These are phyloP conservation scores for Lepidium campestre DNA, from an alignment of 441 rosid genomes.

Conservation along the genomic window DNA sequence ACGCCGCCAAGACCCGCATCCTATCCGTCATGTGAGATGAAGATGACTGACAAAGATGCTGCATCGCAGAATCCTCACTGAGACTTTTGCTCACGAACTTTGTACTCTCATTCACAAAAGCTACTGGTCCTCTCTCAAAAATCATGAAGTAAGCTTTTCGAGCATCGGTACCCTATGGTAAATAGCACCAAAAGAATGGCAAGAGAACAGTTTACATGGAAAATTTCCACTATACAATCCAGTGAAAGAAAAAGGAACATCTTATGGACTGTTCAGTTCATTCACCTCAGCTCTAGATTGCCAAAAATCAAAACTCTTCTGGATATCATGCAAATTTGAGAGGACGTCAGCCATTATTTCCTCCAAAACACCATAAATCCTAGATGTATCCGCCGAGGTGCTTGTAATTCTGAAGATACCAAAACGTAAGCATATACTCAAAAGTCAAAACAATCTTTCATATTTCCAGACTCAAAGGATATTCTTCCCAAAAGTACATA, in stretches of 20 bases:
- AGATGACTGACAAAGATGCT: constrained; percentile 53
- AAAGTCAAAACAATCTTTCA: constrained; percentile 6
- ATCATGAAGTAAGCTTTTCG: constrained; percentile 70
- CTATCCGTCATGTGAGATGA: constrained; percentile 67
- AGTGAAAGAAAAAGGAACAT: neutral
- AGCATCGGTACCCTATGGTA: constrained; percentile 57
- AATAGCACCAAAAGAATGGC: neutral
- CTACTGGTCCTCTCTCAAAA: constrained; percentile 87
- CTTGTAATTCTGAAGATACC: constrained; percentile 18
- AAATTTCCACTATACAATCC: neutral
- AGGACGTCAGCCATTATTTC: constrained; percentile 57
- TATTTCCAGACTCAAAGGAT: neutral
- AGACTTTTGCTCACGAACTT: constrained; percentile 40
- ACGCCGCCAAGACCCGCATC: constrained; percentile 46
- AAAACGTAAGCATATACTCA: neutral
- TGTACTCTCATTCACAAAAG: constrained; percentile 52
- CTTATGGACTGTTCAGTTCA: constrained; percentile 5
- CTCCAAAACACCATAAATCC: constrained; percentile 52
- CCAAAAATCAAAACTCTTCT: constrained; percentile 85
- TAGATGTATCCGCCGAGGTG: constrained; percentile 39
- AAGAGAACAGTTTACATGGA: neutral
- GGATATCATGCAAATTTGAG: constrained; percentile 54
- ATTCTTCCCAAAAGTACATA: neutral
- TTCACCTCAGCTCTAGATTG: constrained; percentile 69
- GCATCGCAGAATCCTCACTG: constrained; percentile 45